Percentiles rank a stretch among this genome's conserved stretches.
These are phyloP conservation scores for Cetraspora pellucida DNA, from an alignment of 192 early-diverging fungal genomes.

Conservation along the genomic window DNA sequence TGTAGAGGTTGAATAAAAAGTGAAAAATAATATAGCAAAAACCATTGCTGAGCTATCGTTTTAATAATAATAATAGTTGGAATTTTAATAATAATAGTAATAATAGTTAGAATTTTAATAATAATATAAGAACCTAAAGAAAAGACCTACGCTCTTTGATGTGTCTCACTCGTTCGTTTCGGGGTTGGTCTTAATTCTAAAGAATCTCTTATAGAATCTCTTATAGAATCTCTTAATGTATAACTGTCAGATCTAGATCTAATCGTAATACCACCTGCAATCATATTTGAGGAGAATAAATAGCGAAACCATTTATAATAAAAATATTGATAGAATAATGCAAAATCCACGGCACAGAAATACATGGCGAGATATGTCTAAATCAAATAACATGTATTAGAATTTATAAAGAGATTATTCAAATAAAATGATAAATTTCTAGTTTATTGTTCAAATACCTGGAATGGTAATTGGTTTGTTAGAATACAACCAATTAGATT, in stretches of 20 bases:
- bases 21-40: slow-evolving; percentile 32
- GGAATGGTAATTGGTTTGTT: slow-evolving; percentile 76
- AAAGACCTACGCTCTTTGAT: too few species aligned
- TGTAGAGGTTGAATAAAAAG: slow-evolving; percentile 12
- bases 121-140: too few species aligned
- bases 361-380: slow-evolving; percentile 59
- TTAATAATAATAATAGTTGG: neutral
- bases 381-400: neutral
- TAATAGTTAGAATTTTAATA: too few species aligned
- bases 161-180: too few species aligned
- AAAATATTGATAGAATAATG: slow-evolving; percentile 46
- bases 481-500: slow-evolving; percentile 74
- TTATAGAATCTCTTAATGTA: neutral
- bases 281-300: too few species aligned
- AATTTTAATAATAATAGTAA: too few species aligned
- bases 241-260: neutral
- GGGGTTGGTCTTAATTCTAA: neutral
- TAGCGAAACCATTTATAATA: slow-evolving; percentile 38
- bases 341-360: slow-evolving; percentile 47
- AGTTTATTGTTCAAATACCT: slow-evolving; percentile 38
- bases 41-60: neutral
- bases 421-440: neutral
- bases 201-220: neutral
- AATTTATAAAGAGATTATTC: neutral
- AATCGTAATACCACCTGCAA: neutral